Evolutionary conservation across 2,329 filamentous ascomycete genomes (phyloP).

Genomic region (Talaromyces sp.): DNA sequence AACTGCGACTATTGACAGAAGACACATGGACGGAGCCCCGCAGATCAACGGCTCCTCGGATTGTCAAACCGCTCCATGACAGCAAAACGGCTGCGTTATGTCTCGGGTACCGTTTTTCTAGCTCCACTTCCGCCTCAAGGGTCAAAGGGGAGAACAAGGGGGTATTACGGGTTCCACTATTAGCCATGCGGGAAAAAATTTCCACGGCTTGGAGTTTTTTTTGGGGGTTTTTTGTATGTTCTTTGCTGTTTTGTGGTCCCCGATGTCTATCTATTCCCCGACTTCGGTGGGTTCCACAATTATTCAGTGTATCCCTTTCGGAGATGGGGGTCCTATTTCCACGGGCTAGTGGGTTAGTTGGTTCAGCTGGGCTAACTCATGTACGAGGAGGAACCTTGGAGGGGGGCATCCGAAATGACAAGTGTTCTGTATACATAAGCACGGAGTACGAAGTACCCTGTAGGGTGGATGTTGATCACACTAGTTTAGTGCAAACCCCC

Average conservation of each 20-base stretch:
- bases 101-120: slow-evolving; percentile 1
- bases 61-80: slow-evolving; percentile 15
- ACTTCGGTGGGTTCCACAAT: neutral
- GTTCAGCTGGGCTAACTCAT: too few species aligned
- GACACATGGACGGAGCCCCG: slow-evolving; percentile 14
- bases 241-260: slow-evolving; percentile 2
- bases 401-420: neutral
- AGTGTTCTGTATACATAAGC: neutral
- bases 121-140: neutral
- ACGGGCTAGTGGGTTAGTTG: neutral
- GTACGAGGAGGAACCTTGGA: neutral
- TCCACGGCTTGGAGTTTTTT: neutral
- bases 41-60: slow-evolving; percentile 14
- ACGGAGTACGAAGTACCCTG: neutral
- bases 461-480: neutral
- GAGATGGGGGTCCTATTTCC: neutral
- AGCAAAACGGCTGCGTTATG: slow-evolving; percentile 15
- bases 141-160: neutral
- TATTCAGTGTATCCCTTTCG: neutral
- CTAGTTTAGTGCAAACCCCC: slow-evolving; percentile 2
- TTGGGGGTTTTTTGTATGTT: neutral
- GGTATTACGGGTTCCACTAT: slow-evolving; percentile 8
- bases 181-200: neutral
- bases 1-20: slow-evolving; percentile 11
- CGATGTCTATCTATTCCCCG: slow-evolving; percentile 4